Evolutionary conservation across 768 basidiomycete species (phyloP).

Genomic region (Grammothele lineata): DNA sequence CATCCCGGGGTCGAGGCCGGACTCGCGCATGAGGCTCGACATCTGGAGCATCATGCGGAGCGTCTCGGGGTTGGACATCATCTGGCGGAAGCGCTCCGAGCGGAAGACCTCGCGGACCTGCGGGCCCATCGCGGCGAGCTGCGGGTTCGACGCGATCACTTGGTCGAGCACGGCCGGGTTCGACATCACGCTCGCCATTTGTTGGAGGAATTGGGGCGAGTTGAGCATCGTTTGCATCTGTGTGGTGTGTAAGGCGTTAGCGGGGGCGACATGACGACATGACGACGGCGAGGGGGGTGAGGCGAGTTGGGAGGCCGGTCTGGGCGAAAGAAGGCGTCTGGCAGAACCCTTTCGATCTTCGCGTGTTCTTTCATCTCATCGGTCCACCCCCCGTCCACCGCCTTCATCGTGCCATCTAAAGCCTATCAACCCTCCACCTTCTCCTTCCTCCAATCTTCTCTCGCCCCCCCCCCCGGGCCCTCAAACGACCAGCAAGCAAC

Average conservation of each 20-base stretch:
- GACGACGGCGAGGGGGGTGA: too few relatives aligned
- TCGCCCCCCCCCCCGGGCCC: too few relatives aligned
- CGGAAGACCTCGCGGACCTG: slow-evolving; percentile 78
- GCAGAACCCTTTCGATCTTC: too few relatives aligned
- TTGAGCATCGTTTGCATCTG: slow-evolving; percentile 85
- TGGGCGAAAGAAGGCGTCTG: too few relatives aligned
- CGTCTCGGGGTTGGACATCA: slow-evolving; percentile 80
- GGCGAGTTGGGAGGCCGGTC: too few relatives aligned
- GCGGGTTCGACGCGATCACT: slow-evolving; percentile 77
- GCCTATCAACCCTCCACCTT: too few relatives aligned
- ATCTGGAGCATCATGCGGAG: slow-evolving; percentile 76
- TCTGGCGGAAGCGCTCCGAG: slow-evolving; percentile 66
- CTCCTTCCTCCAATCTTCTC: too few relatives aligned
- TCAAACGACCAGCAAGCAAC: not conserved
- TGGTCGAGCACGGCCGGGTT: slow-evolving; percentile 89
- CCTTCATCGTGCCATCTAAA: too few relatives aligned
- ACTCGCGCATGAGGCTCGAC: slow-evolving; percentile 49
- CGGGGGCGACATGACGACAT: too few relatives aligned
- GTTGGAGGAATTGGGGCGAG: slow-evolving; percentile 77
- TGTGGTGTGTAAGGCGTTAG: not conserved
- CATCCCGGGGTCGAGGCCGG: slow-evolving; percentile 27
- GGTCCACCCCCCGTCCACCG: too few relatives aligned
- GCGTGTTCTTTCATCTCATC: too few relatives aligned
- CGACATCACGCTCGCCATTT: slow-evolving; percentile 84
- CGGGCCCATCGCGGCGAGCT: slow-evolving; percentile 70